Percentiles rank a stretch among this genome's conserved stretches.
These are phyloP conservation scores for Solanum bulbocastanum DNA, from an alignment of 257 asterid genomes.

Conservation along the genomic window DNA sequence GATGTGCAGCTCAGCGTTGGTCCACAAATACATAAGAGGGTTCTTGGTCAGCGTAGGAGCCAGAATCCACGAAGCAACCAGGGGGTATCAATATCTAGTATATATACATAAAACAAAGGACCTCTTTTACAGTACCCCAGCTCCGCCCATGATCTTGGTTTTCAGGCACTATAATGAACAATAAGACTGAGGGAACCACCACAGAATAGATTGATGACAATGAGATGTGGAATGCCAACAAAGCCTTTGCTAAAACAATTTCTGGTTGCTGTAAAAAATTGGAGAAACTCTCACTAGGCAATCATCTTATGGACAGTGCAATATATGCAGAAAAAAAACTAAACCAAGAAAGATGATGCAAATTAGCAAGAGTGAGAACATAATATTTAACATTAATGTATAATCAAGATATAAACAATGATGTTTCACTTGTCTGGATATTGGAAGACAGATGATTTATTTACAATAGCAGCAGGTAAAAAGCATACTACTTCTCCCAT, in stretches of 20 bases:
- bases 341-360: no score
- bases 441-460: slow-evolving; percentile 5
- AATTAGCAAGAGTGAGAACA: neutral
- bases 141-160: neutral
- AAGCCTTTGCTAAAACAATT: no score
- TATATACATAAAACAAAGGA: neutral
- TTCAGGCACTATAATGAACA: neutral
- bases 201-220: neutral
- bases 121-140: neutral
- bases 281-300: no score
- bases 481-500: slow-evolving; percentile 10
- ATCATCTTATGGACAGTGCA: no score
- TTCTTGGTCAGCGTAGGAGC: neutral
- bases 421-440: neutral
- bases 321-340: no score
- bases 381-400: neutral
- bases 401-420: neutral
- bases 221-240: no score
- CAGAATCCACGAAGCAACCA: neutral
- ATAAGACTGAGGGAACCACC: neutral
- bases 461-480: slow-evolving; percentile 18
- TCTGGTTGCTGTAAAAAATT: no score
- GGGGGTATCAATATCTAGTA: neutral
- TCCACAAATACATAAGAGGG: neutral
- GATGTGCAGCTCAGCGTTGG: neutral